Percentiles rank a stretch among this genome's conserved stretches.
phyloP scores from a whole-genome alignment of 441 rosid genomes.

The Adansonia gregorii region DNA sequence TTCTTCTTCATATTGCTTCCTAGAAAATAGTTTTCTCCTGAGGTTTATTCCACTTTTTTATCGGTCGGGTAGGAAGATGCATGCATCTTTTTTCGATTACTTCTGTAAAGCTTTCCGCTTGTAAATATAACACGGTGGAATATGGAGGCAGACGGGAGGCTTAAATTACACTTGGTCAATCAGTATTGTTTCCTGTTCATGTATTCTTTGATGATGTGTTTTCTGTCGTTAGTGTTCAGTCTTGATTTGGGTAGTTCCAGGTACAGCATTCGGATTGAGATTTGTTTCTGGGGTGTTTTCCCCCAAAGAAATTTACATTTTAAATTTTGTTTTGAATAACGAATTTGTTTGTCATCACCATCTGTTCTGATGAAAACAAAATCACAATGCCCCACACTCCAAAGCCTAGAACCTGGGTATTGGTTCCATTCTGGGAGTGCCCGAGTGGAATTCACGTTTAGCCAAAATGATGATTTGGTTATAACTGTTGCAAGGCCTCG shows the following conservation, averaged over 20 bases:
- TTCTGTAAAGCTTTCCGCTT: background rate
- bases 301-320: background rate
- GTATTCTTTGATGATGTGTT: background rate
- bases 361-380: background rate
- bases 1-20: slow-evolving; percentile 28
- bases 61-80: background rate
- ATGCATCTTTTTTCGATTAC: background rate
- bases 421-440: background rate
- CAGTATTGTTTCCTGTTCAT: background rate
- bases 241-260: background rate
- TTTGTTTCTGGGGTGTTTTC: background rate
- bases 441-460: background rate
- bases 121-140: slow-evolving; percentile 8
- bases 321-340: background rate
- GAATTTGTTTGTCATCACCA: too few relatives aligned
- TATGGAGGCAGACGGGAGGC: background rate
- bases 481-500: background rate
- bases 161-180: background rate
- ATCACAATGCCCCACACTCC: background rate
- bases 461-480: background rate
- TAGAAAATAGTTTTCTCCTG: background rate
- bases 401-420: background rate
- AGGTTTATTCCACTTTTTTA: background rate
- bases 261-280: background rate
- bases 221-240: background rate